Evolutionary conservation across 2,329 filamentous ascomycete genomes (phyloP), one percentile per base, ranked within the genome.

Genomic region (Drechmeria coniospora): DNA sequence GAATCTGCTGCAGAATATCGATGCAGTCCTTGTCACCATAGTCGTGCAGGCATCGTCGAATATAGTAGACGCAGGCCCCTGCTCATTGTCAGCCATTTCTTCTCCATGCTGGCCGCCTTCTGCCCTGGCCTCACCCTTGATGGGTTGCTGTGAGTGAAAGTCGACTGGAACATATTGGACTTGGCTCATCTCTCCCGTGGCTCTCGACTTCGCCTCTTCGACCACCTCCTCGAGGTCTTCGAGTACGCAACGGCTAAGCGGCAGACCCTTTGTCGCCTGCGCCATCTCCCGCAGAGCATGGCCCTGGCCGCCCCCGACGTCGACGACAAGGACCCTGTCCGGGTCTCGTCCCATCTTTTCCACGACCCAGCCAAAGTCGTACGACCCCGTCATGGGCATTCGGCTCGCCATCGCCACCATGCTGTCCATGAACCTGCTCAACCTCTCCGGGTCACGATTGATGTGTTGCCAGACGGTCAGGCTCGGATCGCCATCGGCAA

Each of bases 51-150:
- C 47, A 49, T 6, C 49, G 46, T 27, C 43, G 44, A 30, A 51
- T 49, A 37, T 43, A 49, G 37, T 57, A 57, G 9, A 53, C 35
- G 15, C 47, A 31, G 11, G 54, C 53, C 4, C 45, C 51, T 53
- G 14, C 3, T 8, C 13, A 23, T 10, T 5, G 25, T 26, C 18
- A 30, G 28, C 15, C 7, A 8, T 16, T 1, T 8, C n/a, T n/a
- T n/a, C n/a, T n/a, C n/a, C n/a, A 20, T 16, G 8, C 3, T 11
- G 12, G 8, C 4, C 12, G 27, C 15, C 13, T 14, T 15, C 27
- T 27, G 26, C 4, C 17, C n/a, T 13, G 24, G 26, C 4, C 25
- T 12, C 19, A 29, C 27, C 34, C 13, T 36, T 33, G 3, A 45
- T 23, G 0, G 34, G 36, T 15, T 47, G 41, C 10, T 35, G 26